Conservation (phyloP, 1,139 yeast genomes). For the Scheffersomyces lignicola region DNA sequence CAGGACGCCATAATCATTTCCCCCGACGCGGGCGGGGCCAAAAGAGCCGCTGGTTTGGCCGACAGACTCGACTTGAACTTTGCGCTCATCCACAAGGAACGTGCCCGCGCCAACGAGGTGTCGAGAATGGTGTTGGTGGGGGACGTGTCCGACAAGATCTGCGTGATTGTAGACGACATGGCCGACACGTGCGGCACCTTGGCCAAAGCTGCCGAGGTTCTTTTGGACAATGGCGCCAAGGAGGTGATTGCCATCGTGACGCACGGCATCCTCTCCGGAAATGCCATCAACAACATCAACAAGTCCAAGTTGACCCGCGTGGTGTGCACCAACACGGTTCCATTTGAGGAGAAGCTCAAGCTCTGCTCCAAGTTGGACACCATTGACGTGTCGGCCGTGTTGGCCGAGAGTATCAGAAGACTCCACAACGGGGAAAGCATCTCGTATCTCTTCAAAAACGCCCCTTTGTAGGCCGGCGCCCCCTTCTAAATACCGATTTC, state of each 20-base stretch:
- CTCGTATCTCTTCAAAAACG: slow-evolving; percentile 65
- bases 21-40: slow-evolving; percentile 88
- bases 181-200: slow-evolving; percentile 85
- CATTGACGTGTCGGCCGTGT: slow-evolving; percentile 68
- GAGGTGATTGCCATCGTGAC: slow-evolving; percentile 77
- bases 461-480: slow-evolving; percentile 22
- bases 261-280: slow-evolving; percentile 75
- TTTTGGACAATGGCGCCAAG: slow-evolving; percentile 62
- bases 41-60: slow-evolving; percentile 77
- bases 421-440: slow-evolving; percentile 83
- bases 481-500: no score
- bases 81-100: slow-evolving; percentile 79
- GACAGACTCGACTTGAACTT: slow-evolving; percentile 74
- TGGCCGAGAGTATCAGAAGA: slow-evolving; percentile 81
- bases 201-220: slow-evolving; percentile 73
- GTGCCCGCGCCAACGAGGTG: slow-evolving; percentile 78
- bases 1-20: slow-evolving; percentile 65
- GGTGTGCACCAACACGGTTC: slow-evolving; percentile 77
- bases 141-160: slow-evolving; percentile 68
- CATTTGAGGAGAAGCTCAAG: slow-evolving; percentile 54
- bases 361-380: slow-evolving; percentile 59
- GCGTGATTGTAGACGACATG: slow-evolving; percentile 78
- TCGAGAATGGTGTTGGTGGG: slow-evolving; percentile 77
- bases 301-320: slow-evolving; percentile 57
- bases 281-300: slow-evolving; percentile 63